Conservation (phyloP, 1,284 basidiomycete species). For the Ceratobasidium sp. region DNA sequence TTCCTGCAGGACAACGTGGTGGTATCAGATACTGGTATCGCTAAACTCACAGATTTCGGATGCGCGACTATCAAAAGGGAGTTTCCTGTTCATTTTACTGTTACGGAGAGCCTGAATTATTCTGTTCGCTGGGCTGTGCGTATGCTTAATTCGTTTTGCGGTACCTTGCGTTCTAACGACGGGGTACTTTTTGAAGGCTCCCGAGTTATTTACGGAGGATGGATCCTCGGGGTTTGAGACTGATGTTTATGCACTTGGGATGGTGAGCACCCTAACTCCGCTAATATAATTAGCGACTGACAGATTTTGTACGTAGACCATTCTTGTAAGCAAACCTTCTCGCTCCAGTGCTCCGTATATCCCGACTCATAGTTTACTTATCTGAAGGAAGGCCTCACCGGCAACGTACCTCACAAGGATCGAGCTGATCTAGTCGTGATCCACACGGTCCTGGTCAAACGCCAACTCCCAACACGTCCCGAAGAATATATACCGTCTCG, state of each 20-base stretch:
- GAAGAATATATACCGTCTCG: neutral
- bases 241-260: constrained; percentile 33
- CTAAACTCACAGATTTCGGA: constrained; percentile 37
- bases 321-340: constrained; percentile 11
- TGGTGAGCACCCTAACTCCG: constrained; percentile 2
- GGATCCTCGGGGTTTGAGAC: constrained; percentile 21
- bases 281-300: neutral
- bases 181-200: neutral
- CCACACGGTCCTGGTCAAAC: constrained; percentile 14
- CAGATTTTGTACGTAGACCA: neutral
- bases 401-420: constrained; percentile 33
- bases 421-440: constrained; percentile 19
- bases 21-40: constrained; percentile 15
- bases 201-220: constrained; percentile 34
- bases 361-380: neutral
- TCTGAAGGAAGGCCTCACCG: constrained; percentile 34
- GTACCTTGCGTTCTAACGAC: neutral
- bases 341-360: neutral
- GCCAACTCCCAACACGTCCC: constrained; percentile 9
- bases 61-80: constrained; percentile 35
- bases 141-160: neutral
- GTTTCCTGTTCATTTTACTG: constrained; percentile 36
- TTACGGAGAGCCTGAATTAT: constrained; percentile 30
- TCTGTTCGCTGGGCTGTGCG: constrained; percentile 37
- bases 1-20: constrained; percentile 35